Base-by-base conservation (phyloP, 1,284 basidiomycete species). In the Leccinum griseonigrum region DNA sequence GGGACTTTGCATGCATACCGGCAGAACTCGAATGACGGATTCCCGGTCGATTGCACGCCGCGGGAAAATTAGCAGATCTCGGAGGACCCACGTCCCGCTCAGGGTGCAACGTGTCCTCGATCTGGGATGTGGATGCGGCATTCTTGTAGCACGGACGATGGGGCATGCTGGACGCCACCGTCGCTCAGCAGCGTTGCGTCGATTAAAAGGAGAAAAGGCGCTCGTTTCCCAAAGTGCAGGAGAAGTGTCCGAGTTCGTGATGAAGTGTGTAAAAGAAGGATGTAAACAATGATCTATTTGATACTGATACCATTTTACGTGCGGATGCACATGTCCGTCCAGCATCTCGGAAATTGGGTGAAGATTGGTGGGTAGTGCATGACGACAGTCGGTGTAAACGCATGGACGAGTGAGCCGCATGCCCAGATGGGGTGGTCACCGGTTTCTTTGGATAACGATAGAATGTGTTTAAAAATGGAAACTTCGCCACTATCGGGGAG, bases 321-420 rank as follows among this genome's bases (percentile, higher is more conserved):
- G 55, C 31, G 57, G 2, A 57, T 65, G 38, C 57, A 60, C 18
- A 56, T 65, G 38, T 57, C 58, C 38, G 26, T 69, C 40, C 52
- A 14, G 8, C 50, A 59, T 31, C 46, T 62, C 61, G 66, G 64
- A 69, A 63, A 70, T 71, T 68, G 71, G 29, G 50, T 36, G 28
- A 60, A 56, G 51, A n/a, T 51, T 50, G 59, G 55, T 18, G 56
- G 63, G 36, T 54, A 56, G 32, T 57, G 60, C 43, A 69, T 54
- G 58, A 66, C 57, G 55, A 60, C 34, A 22, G 54, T 63, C n/a
- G 60, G 60, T 31, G 43, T 54, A 38, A 62, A 38, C 31, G 52
- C 43, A 58, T 56, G 46, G 16, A 59, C 28, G 28, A 50, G 50
- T 26, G 22, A 34, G 46, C 50, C 10, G 29, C 46, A 54, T 28